Evolutionary conservation across 116 monocot genomes (phyloP), one percentile per base, ranked within the genome.

Genomic region (Iris pallida): DNA sequence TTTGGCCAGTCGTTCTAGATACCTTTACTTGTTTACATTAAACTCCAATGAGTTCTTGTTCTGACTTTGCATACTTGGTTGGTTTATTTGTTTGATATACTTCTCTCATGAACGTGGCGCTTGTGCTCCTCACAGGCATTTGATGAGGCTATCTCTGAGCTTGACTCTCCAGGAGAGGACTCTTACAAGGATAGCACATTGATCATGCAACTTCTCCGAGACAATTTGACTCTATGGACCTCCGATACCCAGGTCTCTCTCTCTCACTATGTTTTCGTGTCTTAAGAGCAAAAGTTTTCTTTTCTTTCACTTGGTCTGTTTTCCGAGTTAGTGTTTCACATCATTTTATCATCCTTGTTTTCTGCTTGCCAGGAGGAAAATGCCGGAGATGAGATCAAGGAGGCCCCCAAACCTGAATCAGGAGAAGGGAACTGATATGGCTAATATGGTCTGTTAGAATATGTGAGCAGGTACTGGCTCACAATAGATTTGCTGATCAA

Each of bases 191-290:
- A 82, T 43, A 82, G 77, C 64, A 77, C 82, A 45, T 69, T 77
- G 73, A 82, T 82, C 53, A 82, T 82, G 82, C 82, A 82, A 43
- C 82, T 82, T 47, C 73, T 82, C 16, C 72, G 77, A n/a, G 77
- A 82, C 54, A 82, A 82, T 53, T 77, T 82, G 73, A 82, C 77
- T 49, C 69, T 82, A 4, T 82, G 82, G 82, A 77, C 82, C 20
- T 77, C 82, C 58, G 82, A 82, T 52, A 73, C 69, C 20, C 15
- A 53, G 20, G 64, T 73, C 56, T 20, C 45, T 46, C 16, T 44
- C 45, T 16, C 61, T 59, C 16, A 2, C 1, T 20, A 19, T 9
- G 16, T 6, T 59, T n/a, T 2, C 3, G 20, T 20, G 15, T 4
- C 16, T 20, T 59, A 18, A 16, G 18, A 16, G 55, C 15, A 56